Evolutionary conservation across 208 protist genomes (phyloP).

Genomic region (Leptomonas pyrrhocoris): DNA sequence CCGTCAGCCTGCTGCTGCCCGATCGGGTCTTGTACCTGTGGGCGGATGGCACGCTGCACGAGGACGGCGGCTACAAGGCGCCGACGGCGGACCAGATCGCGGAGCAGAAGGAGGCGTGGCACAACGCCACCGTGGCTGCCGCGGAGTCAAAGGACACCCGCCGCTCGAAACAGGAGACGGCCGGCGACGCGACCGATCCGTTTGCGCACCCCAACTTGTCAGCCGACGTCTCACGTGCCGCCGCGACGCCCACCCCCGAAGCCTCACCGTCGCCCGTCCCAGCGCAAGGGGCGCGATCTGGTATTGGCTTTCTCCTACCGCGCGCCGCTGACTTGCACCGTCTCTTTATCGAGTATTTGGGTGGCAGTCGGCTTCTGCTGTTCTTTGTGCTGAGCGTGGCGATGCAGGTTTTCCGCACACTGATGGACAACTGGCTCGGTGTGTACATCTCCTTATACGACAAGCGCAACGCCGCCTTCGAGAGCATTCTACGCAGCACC

Average conservation of each 20-base stretch:
- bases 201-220: background rate
- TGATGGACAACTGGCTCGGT: slow-evolving; percentile 81
- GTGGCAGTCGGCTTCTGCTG: slow-evolving; percentile 28
- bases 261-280: slow-evolving; percentile 1
- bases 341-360: slow-evolving; percentile 55
- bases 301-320: slow-evolving; percentile 40
- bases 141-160: slow-evolving; percentile 29
- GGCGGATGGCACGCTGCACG: slow-evolving; percentile 46
- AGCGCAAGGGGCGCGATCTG: background rate
- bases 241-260: background rate
- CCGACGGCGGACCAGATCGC: slow-evolving; percentile 37
- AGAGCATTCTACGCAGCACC: slow-evolving; percentile 41
- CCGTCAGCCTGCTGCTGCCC: slow-evolving; percentile 40
- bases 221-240: background rate
- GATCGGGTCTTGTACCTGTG: slow-evolving; percentile 53
- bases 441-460: slow-evolving; percentile 68
- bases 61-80: slow-evolving; percentile 29
- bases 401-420: slow-evolving; percentile 57
- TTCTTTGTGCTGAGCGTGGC: slow-evolving; percentile 47
- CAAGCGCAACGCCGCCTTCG: slow-evolving; percentile 42
- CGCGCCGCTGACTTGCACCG: slow-evolving; percentile 39
- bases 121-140: slow-evolving; percentile 35
- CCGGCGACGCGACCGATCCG: background rate
- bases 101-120: slow-evolving; percentile 36
- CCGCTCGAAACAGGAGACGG: slow-evolving; percentile 11